Evolutionary conservation across 768 basidiomycete genomes (phyloP), one percentile per base, ranked within the genome.

Genomic region (Tephrocybe sp.): DNA sequence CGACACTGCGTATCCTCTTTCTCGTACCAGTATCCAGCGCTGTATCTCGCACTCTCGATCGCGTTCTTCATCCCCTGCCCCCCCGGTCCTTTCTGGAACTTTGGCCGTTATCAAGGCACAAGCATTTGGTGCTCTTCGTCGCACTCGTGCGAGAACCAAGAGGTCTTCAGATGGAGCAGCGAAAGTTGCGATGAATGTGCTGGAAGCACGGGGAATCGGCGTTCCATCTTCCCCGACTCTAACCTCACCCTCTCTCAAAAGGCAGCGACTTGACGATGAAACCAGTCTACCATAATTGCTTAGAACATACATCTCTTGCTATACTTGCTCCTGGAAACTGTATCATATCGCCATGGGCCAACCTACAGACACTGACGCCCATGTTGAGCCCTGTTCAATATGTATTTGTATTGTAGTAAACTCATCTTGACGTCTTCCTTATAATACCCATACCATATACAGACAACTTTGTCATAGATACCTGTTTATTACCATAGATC

Each of bases 51-150:
- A 72, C 22, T 70, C 79, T 32, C 76, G 74, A 57, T 73, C 78
- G n/a, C 76, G 75, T 43, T 78, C 79, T 3, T 72, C 74, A 36
- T 79, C 78, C 10, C 76, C 77, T 38, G 62, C 64, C 52, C 64
- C 71, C 48, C 67, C 77, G 32, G 67, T 71, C 16, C 68, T 90
- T 62, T 89, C 86, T 44, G 86, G 87, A 20, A 92, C 91, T 26
- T 79, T 93, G 41, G 90, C 91, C 47, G 89, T 92, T 51, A 91
- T 93, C 71, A 93, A 92, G 71, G 90, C 90, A 38, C 89, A 92
- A 64, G 85, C 91, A 34, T 93, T 92, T 64, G 91, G 90, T 30
- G 88, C 88, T 16, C 72, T 91, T 56, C 85, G 90, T 45, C 78
- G 90, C 66, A 87, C 89, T 48, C 82, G 90, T 52, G 76, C 85